Evolutionary conservation across 331 rosid species (phyloP).

Genomic region (Phaseolus coccineus): DNA sequence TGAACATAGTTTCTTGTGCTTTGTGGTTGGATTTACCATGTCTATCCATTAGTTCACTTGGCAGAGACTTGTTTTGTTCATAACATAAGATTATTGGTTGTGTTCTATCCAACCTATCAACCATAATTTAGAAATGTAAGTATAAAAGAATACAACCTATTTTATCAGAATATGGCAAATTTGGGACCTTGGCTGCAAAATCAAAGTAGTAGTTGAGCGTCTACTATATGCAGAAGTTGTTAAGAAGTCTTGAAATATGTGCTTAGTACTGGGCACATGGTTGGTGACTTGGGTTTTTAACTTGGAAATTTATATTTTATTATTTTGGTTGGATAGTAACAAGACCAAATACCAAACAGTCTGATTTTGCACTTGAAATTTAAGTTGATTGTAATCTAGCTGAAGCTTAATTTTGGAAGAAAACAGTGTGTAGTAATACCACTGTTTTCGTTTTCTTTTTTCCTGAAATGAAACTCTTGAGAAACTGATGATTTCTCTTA

Average conservation of each 20-base stretch:
- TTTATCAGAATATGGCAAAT: constrained; percentile 3
- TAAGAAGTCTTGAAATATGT: neutral
- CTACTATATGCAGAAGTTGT: neutral
- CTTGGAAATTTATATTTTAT: neutral
- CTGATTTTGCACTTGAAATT: too few species aligned
- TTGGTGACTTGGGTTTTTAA: neutral
- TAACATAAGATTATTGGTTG: constrained; percentile 34
- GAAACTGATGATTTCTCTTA: too few species aligned
- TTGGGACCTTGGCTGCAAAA: neutral
- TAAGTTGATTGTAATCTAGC: too few species aligned
- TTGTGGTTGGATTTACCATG: neutral
- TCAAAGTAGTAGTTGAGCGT: constrained; percentile 8
- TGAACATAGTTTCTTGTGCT: neutral
- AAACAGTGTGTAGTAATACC: too few species aligned
- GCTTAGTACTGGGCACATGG: neutral
- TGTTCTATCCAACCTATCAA: neutral
- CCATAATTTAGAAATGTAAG: neutral
- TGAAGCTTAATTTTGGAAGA: too few species aligned
- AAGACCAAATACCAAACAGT: neutral
- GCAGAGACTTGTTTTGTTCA: neutral
- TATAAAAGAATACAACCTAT: neutral
- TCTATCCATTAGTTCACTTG: neutral
- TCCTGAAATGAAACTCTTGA: too few species aligned
- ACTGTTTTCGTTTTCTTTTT: too few species aligned
- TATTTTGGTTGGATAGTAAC: neutral